Conservation (phyloP, 139 green algal species). For the Haematococcus sp. region DNA sequence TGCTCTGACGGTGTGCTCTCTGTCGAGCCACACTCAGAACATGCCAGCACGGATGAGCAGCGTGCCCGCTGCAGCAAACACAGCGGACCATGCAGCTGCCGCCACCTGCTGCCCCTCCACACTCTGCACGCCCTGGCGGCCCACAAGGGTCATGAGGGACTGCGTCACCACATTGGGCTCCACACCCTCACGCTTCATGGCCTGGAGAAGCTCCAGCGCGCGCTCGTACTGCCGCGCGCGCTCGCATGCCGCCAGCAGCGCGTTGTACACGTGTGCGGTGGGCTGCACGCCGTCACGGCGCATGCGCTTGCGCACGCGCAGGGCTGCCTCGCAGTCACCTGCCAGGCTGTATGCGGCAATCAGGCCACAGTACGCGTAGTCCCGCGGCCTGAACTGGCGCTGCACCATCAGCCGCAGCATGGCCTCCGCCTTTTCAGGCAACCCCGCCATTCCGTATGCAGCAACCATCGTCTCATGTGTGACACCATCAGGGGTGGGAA, state of each 20-base stretch:
- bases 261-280: slow-evolving; percentile 83
- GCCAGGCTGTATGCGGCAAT: slow-evolving; percentile 68
- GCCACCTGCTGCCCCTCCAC: slow-evolving; percentile 77
- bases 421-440: slow-evolving; percentile 49
- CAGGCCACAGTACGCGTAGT: slow-evolving; percentile 81
- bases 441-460: slow-evolving; percentile 69
- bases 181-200: slow-evolving; percentile 50
- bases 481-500: slow-evolving; percentile 47
- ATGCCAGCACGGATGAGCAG: slow-evolving; percentile 74
- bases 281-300: slow-evolving; percentile 11
- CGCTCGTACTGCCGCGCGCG: slow-evolving; percentile 41
- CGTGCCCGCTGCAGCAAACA: slow-evolving; percentile 74
- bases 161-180: slow-evolving; percentile 45
- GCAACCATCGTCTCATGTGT: slow-evolving; percentile 81
- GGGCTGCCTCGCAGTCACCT: slow-evolving; percentile 50
- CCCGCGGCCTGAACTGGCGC: slow-evolving; percentile 43
- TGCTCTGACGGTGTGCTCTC: too few species aligned
- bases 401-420: slow-evolving; percentile 35
- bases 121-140: slow-evolving; percentile 54
- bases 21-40: slow-evolving; percentile 51
- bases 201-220: slow-evolving; percentile 24
- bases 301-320: slow-evolving; percentile 44
- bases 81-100: slow-evolving; percentile 69
- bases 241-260: slow-evolving; percentile 80
- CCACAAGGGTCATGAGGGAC: slow-evolving; percentile 62